These are phyloP conservation scores for Crotalaria pallida DNA, from an alignment of 306 rosid genomes.

Conservation along the genomic window DNA sequence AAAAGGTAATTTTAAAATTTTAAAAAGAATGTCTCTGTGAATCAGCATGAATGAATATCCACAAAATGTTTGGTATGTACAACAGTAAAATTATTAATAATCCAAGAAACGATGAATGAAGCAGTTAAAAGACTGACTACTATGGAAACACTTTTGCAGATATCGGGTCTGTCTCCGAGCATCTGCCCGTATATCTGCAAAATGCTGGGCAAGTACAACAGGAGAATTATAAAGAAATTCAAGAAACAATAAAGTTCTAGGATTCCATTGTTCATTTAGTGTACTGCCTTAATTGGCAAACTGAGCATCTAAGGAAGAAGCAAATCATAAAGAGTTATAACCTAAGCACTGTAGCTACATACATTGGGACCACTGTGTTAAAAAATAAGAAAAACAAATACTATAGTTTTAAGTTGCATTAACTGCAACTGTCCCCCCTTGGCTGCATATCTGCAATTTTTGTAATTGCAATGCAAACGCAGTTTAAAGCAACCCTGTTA, in stretches of 20 bases:
- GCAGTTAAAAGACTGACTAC: background rate
- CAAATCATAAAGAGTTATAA: background rate
- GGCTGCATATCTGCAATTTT: no score
- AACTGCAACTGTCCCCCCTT: no score
- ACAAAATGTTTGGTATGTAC: no score
- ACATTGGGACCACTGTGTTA: background rate
- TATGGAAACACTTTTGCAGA: background rate
- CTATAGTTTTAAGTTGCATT: background rate
- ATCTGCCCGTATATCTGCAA: background rate
- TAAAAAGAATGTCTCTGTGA: no score
- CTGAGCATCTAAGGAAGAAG: background rate
- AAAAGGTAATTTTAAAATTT: background rate
- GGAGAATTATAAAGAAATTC: background rate
- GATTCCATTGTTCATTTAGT: background rate
- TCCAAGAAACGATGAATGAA: background rate
- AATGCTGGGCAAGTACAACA: background rate
- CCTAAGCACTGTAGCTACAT: background rate
- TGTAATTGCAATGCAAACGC: background rate
- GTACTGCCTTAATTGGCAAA: background rate
- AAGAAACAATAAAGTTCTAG: background rate
- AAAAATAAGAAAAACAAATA: background rate
- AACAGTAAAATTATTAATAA: no score
- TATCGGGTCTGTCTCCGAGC: no score
- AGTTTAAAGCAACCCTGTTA: background rate
- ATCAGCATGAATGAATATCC: no score